A percentile compares a stretch with the other conserved stretches of the same genome.
phyloP scores from a whole-genome alignment of 345 rosid genomes.

The Euclidium syriacum region DNA sequence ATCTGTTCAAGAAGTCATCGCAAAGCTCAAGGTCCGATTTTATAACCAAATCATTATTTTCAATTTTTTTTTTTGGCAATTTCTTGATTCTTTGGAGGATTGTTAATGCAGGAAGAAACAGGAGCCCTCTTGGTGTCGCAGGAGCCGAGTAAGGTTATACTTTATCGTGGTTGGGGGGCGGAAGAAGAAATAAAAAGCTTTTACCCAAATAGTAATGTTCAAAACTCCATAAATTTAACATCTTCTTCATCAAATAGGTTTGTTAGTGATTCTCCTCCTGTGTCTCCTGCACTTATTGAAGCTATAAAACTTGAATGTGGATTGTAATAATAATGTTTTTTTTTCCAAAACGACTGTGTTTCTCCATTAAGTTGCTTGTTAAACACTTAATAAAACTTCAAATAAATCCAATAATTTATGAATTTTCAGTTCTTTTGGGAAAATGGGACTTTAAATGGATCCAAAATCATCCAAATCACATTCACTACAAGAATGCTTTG shows the following conservation, averaged over 20 bases:
- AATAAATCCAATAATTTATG: no score
- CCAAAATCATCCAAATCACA: no score
- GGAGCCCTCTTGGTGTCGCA: constrained; percentile 78
- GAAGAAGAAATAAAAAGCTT: constrained; percentile 35
- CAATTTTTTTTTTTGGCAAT: not conserved
- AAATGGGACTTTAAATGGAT: no score
- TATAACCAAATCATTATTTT: not conserved
- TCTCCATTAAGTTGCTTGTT: no score
- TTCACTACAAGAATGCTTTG: no score
- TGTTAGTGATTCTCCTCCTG: constrained; percentile 26
- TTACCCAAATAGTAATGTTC: constrained; percentile 30
- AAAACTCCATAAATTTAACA: constrained; percentile 9
- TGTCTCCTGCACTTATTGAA: constrained; percentile 68
- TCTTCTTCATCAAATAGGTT: constrained; percentile 22
- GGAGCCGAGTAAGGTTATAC: constrained; percentile 88
- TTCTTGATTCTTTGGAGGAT: not conserved
- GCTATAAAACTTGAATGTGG: constrained; percentile 86
- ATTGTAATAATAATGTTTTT: constrained; percentile 31
- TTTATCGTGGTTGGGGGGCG: constrained; percentile 87
- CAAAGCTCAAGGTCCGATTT: constrained; percentile 66
- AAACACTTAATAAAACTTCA: no score
- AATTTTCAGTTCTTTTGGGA: no score
- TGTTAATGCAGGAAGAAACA: constrained; percentile 75
- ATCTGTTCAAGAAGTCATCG: constrained; percentile 78
- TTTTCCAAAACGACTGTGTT: no score